These are phyloP conservation scores for Phytophthora idaei DNA, from an alignment of 352 stramenopile species.

Conservation along the genomic window DNA sequence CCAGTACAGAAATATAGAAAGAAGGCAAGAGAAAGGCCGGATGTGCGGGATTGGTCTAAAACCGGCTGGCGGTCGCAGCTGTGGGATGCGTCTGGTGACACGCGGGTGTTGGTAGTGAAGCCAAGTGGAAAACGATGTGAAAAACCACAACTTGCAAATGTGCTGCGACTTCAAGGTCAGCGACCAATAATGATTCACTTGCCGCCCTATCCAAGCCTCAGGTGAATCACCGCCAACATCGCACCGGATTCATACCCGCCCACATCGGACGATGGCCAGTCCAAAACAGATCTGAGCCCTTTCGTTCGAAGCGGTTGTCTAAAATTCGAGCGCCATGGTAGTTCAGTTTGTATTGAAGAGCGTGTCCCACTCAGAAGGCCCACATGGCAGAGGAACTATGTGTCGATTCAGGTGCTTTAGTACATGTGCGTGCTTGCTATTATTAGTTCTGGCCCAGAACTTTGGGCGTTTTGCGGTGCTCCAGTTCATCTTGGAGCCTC, in stretches of 20 bases:
- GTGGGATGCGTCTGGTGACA: slow-evolving; percentile 28
- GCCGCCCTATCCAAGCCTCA: background rate
- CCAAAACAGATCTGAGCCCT: slow-evolving; percentile 7
- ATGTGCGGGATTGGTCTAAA: slow-evolving; percentile 29
- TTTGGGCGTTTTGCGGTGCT: background rate
- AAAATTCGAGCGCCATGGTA: slow-evolving; percentile 2
- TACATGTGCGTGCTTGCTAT: background rate
- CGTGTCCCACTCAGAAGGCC: slow-evolving; percentile 1
- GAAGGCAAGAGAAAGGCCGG: background rate
- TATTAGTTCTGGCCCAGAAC: background rate
- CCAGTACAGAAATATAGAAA: slow-evolving; percentile 23
- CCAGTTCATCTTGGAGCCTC: too few species aligned
- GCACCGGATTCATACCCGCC: background rate
- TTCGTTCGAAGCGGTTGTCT: slow-evolving; percentile 9
- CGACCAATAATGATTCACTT: background rate
- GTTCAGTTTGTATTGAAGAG: background rate
- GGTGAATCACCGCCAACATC: slow-evolving; percentile 1
- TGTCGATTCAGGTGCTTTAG: background rate
- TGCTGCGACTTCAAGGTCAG: background rate
- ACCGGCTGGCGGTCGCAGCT: slow-evolving; percentile 9
- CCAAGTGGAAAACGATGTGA: slow-evolving; percentile 9
- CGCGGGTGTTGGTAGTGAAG: slow-evolving; percentile 12
- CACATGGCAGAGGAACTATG: slow-evolving; percentile 1
- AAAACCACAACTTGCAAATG: background rate
- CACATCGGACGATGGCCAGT: slow-evolving; percentile 1